A percentile compares a stretch with the other conserved stretches of the same genome.
These are phyloP conservation scores for Xylaria arbuscula DNA, from an alignment of 2,329 filamentous ascomycete genomes.

Conservation along the genomic window DNA sequence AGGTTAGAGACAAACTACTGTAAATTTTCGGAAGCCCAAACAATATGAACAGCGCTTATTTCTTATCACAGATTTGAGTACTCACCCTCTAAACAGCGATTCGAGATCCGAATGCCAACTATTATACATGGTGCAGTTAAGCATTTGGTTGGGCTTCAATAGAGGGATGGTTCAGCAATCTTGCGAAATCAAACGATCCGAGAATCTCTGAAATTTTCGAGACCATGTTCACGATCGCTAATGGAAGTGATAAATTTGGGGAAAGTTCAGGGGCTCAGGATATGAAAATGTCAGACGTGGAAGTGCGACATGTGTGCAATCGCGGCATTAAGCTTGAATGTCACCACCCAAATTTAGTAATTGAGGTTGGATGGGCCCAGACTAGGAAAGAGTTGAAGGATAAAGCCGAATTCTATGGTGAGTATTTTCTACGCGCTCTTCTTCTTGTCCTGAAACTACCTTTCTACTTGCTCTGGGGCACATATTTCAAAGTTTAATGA, in stretches of 20 bases:
- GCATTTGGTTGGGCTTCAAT: neutral
- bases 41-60: neutral
- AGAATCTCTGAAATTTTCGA: neutral
- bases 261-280: neutral
- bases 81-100: neutral
- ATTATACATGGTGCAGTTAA: neutral
- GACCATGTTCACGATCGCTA: neutral
- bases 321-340: neutral
- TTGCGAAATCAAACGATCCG: neutral
- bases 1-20: neutral
- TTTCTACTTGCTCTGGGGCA: too few relatives aligned
- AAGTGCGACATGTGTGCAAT: neutral
- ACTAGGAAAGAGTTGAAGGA: neutral
- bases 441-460: too few relatives aligned
- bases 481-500: too few relatives aligned
- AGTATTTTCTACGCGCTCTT: neutral
- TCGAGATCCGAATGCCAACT: constrained; percentile 1
- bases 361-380: constrained; percentile 9
- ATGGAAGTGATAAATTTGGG: neutral
- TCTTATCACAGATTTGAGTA: constrained; percentile 8
- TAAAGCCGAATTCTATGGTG: constrained; percentile 5
- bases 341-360: neutral
- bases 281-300: neutral
- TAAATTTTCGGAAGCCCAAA: neutral
- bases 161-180: neutral